Conservation (phyloP, 2,329 filamentous ascomycete species). For the Dothidotthia symphoricarpi region DNA sequence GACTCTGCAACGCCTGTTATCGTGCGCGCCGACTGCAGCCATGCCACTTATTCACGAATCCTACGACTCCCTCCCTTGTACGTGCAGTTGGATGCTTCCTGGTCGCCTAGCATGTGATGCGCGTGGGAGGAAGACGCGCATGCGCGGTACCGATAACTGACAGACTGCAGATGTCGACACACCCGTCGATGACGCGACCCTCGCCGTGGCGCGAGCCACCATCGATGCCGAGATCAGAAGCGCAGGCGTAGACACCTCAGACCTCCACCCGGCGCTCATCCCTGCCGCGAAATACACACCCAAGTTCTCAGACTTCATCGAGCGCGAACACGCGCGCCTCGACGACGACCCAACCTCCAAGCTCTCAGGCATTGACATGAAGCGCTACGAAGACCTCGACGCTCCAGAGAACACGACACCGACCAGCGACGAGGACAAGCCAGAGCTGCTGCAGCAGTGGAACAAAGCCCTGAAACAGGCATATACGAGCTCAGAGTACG, state of each 20-base stretch:
- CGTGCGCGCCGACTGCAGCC: conserved; percentile 19
- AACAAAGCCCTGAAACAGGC: conserved; percentile 53
- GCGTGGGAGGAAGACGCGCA: conserved; percentile 1
- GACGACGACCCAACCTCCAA: conserved; percentile 49
- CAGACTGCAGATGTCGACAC: conserved; percentile 71
- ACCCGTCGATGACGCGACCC: conserved; percentile 62
- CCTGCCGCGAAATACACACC: conserved; percentile 48
- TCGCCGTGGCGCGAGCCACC: conserved; percentile 72
- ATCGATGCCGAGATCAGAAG: conserved; percentile 68
- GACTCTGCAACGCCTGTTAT: conserved; percentile 5
- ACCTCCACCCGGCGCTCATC: conserved; percentile 61
- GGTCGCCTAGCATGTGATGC: conserved; percentile 60
- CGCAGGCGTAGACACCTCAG: conserved; percentile 45
- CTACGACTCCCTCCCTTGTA: conserved; percentile 81
- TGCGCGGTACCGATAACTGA: conserved; percentile 3
- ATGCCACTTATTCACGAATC: conserved; percentile 69
- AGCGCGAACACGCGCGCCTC: conserved; percentile 67
- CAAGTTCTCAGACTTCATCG: conserved; percentile 64
- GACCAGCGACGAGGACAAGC: conserved; percentile 39
- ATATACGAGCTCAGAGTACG: conserved; percentile 59
- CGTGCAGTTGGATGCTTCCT: conserved; percentile 28
- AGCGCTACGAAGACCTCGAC: conserved; percentile 79
- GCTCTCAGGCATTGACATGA: conserved; percentile 67
- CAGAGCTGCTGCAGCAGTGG: conserved; percentile 49
- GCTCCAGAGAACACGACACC: conserved; percentile 47